These are phyloP conservation scores for Emergomyces pasteurianus DNA, from an alignment of 2,329 filamentous ascomycete species.

Conservation along the genomic window DNA sequence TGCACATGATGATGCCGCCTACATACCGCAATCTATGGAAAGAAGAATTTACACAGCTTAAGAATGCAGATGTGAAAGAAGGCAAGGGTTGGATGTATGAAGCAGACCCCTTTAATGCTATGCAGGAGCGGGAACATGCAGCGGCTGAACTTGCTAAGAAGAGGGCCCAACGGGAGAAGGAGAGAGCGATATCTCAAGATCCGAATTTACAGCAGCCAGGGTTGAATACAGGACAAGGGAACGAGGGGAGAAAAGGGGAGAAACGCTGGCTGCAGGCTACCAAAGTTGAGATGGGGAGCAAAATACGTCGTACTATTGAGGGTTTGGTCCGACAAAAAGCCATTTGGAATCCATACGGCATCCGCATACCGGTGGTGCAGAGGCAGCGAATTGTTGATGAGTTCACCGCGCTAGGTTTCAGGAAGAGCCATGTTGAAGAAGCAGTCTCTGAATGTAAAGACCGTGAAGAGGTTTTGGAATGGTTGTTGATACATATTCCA, in stretches of 20 bases:
- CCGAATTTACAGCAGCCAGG: conserved; percentile 49
- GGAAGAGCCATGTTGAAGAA: conserved; percentile 80
- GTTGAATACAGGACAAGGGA: conserved; percentile 23
- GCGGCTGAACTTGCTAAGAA: conserved; percentile 68
- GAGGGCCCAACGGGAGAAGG: conserved; percentile 52
- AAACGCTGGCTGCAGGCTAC: conserved; percentile 62
- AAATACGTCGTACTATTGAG: conserved; percentile 68
- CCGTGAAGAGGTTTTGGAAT: conserved; percentile 83
- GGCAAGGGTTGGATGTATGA: conserved; percentile 84
- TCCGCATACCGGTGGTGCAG: conserved; percentile 49
- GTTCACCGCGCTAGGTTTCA: conserved; percentile 68
- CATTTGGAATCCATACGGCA: conserved; percentile 73
- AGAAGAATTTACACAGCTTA: conserved; percentile 68
- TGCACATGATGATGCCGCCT: conserved; percentile 87
- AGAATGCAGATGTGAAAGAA: conserved; percentile 65
- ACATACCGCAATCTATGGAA: conserved; percentile 88
- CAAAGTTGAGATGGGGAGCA: conserved; percentile 84
- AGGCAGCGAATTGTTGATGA: conserved; percentile 56
- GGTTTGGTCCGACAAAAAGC: conserved; percentile 63
- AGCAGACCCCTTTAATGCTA: conserved; percentile 78
- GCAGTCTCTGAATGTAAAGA: conserved; percentile 81
- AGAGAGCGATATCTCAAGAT: conserved; percentile 52
- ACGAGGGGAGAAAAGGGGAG: conserved; percentile 16
- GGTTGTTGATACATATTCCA: conserved; percentile 91
- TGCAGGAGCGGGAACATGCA: conserved; percentile 67